Percentiles rank a stretch among this genome's conserved stretches.
Evolutionary conservation across 2,329 filamentous ascomycete species (phyloP).

Genomic region (Sclerotinia borealis): DNA sequence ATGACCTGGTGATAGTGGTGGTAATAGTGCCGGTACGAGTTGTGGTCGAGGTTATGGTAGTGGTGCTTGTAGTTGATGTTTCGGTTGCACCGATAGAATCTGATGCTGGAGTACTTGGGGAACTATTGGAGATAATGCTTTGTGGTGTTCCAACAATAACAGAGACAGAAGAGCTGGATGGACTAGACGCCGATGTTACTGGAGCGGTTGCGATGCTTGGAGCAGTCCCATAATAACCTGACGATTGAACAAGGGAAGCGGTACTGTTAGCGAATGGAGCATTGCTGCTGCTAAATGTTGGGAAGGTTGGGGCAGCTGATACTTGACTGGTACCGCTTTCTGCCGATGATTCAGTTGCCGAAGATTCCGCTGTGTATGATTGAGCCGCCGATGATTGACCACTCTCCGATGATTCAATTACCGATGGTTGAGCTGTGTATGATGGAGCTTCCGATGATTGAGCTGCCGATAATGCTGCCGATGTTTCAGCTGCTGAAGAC

Average conservation of each 20-base stretch:
- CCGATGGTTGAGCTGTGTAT: not conserved
- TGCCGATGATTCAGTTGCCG: not conserved
- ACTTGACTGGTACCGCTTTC: not conserved
- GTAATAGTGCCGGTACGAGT: slow-evolving; percentile 2
- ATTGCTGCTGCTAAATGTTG: not conserved
- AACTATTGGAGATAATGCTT: not conserved
- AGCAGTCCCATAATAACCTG: not conserved
- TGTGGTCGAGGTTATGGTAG: not conserved
- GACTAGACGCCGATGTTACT: not conserved
- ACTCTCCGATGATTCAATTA: too few relatives aligned
- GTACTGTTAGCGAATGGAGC: not conserved
- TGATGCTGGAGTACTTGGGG: not conserved
- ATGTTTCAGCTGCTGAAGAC: too few relatives aligned
- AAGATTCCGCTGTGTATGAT: not conserved
- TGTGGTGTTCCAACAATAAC: not conserved
- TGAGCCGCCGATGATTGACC: not conserved
- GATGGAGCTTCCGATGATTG: not conserved
- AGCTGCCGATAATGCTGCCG: too few relatives aligned
- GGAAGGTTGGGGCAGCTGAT: not conserved
- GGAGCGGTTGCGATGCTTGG: not conserved
- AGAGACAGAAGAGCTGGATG: not conserved
- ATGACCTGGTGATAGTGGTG: not conserved
- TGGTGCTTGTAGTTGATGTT: not conserved
- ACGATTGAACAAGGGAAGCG: not conserved
- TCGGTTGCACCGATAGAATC: not conserved